Conservation (phyloP, 78 protist species). For the Emiliania huxleyi region DNA sequence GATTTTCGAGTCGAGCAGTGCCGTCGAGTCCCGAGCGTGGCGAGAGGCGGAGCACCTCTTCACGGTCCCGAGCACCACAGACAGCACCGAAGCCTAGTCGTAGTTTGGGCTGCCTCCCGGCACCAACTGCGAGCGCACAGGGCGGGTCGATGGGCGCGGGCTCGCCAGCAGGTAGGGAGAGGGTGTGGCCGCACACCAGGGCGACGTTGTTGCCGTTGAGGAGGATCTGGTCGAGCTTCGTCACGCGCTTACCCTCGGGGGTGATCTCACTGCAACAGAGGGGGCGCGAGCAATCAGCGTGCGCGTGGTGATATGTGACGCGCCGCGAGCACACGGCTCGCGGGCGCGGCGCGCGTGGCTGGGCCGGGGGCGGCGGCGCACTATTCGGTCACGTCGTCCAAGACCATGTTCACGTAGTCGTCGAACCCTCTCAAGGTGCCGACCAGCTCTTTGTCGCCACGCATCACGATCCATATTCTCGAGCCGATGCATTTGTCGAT, state of each 20-base stretch:
- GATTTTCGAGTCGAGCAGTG: too few relatives aligned
- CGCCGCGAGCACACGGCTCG: too few relatives aligned
- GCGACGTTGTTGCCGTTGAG: constrained; percentile 89
- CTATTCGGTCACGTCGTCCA: constrained; percentile 52
- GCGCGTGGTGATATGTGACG: too few relatives aligned
- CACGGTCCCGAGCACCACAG: too few relatives aligned
- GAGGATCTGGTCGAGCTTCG: constrained; percentile 76
- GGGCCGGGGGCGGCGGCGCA: too few relatives aligned
- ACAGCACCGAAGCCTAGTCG: background rate
- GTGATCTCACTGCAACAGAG: constrained; percentile 76
- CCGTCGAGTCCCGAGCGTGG: too few relatives aligned
- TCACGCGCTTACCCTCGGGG: constrained; percentile 71
- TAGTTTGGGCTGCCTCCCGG: background rate
- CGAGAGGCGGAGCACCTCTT: too few relatives aligned
- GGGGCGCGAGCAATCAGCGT: too few relatives aligned
- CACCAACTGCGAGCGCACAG: background rate
- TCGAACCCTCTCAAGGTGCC: constrained; percentile 48
- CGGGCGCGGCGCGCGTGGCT: too few relatives aligned
- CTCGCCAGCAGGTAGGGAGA: background rate
- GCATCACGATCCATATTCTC: constrained; percentile 43
- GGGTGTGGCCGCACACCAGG: constrained; percentile 49
- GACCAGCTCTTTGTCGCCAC: constrained; percentile 48
- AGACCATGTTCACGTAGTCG: constrained; percentile 56
- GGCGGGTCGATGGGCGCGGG: background rate
- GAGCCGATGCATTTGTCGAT: constrained; percentile 48